Conservation (phyloP, 192 early-diverging fungal species). For the Coemansia nantahalensis region DNA sequence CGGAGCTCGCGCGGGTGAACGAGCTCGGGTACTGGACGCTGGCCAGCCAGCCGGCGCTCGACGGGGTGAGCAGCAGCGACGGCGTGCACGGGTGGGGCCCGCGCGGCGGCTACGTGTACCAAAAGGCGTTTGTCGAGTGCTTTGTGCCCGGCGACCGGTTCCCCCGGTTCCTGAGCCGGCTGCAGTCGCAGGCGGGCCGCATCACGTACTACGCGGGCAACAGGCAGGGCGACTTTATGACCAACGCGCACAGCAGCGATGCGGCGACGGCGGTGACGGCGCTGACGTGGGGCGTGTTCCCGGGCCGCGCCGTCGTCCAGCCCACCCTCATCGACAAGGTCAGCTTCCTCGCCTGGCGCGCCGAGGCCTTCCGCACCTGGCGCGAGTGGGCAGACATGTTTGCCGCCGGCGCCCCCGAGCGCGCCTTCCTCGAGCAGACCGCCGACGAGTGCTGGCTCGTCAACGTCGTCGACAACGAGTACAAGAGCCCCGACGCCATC, state of each 20-base stretch:
- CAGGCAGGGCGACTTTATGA: constrained; percentile 64
- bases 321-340: constrained; percentile 92
- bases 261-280: constrained; percentile 48
- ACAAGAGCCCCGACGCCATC: constrained; percentile 59
- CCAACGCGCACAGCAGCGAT: constrained; percentile 49
- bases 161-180: constrained; percentile 67
- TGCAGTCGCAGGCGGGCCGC: constrained; percentile 58
- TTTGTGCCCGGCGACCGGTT: constrained; percentile 74
- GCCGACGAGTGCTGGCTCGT: constrained; percentile 82
- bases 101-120: constrained; percentile 92
- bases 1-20: constrained; percentile 69
- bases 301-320: constrained; percentile 92
- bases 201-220: constrained; percentile 95
- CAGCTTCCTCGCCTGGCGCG: constrained; percentile 94
- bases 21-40: constrained; percentile 83
- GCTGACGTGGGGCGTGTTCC: constrained; percentile 99
- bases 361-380: constrained; percentile 96
- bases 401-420: constrained; percentile 46
- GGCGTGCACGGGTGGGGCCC: constrained; percentile 93
- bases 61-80: constrained; percentile 77
- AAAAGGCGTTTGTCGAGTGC: constrained; percentile 98
- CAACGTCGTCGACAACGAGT: constrained; percentile 96
- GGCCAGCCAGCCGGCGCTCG: constrained; percentile 95
- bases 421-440: constrained; percentile 59
- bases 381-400: constrained; percentile 83